Evolutionary conservation across 495 filamentous ascomycete species (phyloP), one percentile per base, ranked within the genome.

Genomic region (Chaetomium cochliodes): DNA sequence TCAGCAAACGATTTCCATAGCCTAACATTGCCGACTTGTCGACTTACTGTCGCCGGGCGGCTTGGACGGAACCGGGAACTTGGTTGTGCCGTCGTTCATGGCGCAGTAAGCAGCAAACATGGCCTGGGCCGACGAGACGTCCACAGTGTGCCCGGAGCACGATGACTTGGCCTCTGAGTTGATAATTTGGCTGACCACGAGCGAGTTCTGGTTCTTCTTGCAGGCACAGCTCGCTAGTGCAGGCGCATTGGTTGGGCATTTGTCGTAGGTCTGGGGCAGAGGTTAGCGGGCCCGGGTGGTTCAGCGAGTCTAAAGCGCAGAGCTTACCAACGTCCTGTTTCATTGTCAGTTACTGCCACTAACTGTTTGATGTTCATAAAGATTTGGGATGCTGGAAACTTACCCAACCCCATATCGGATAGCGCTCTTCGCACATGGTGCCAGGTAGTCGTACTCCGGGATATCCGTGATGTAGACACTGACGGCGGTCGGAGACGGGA

Each of bases 21-120:
- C 28, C 26, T 1, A 12, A 9, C n/a, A 20, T 7, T 18, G 8
- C 18, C 6, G 46, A 5, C 22, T 15, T 20, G 12, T 26, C 33
- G 12, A n/a, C 77, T 59, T 64, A 81, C 77, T 78, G 37, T 78
- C 72, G 33, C 81, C 81, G 4, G 80, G 78, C 4, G 81, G 78
- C 9, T 75, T 62, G 13, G 75, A 67, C n/a, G 79, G 74, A 18
- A 67, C 67, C 7, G 80, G 81, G 58, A 84, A 82, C 2, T 63
- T 65, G 3, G 78, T 76, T 5, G 77, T 81, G 57, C 81, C 81
- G n/a, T 72, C 63, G 26, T 70, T 76, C 63, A 84, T 65, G 15
- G 71, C 74, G 47, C 82, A 84, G 66, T 81, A 84, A 5, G 78
- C 81, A 0, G 72, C 73, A 56, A 81, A 83, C 42, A 84, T 71